A percentile compares a stretch with the other conserved stretches of the same genome.
Conservation (phyloP, 1,284 basidiomycete genomes). For the Melampsora americana region DNA sequence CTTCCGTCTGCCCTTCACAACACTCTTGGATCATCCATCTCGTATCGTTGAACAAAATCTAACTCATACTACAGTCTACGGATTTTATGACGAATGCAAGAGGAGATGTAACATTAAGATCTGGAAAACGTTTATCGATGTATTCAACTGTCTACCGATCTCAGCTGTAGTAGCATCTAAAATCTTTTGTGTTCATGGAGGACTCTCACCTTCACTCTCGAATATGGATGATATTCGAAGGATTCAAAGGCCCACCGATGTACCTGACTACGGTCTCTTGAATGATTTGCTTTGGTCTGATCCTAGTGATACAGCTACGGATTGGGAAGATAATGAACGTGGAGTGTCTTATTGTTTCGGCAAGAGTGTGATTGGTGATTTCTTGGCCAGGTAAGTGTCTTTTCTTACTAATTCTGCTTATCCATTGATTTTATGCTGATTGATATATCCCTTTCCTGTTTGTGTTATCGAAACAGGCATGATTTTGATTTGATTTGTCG, state of each 20-base stretch:
- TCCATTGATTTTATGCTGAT: constrained; percentile 49
- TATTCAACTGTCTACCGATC: constrained; percentile 98
- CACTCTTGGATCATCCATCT: constrained; percentile 41
- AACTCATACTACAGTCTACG: constrained; percentile 68
- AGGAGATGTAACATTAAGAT: constrained; percentile 98
- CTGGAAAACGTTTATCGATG: constrained; percentile 99
- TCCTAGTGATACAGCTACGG: constrained; percentile 92
- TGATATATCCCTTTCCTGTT: not conserved
- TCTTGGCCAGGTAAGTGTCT: constrained; percentile 62
- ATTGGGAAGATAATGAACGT: constrained; percentile 99
- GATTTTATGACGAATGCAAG: constrained; percentile 99
- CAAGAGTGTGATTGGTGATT: constrained; percentile 94
- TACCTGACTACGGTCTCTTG: constrained; percentile 96
- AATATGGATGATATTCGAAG: constrained; percentile 99
- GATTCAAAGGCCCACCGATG: constrained; percentile 96
- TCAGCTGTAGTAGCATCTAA: constrained; percentile 98
- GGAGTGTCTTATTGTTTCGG: constrained; percentile 99
- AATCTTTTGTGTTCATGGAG: constrained; percentile 99
- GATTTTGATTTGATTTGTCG: constrained; percentile 99
- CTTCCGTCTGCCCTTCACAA: constrained; percentile 49
- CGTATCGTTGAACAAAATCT: constrained; percentile 31
- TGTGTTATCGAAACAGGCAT: constrained; percentile 48
- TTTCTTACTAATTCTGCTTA: not conserved
- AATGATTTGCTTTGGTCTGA: constrained; percentile 99
- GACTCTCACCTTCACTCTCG: constrained; percentile 92